Evolutionary conservation across 2,329 filamentous ascomycete species (phyloP).

Genomic region (Xylaria sp.): DNA sequence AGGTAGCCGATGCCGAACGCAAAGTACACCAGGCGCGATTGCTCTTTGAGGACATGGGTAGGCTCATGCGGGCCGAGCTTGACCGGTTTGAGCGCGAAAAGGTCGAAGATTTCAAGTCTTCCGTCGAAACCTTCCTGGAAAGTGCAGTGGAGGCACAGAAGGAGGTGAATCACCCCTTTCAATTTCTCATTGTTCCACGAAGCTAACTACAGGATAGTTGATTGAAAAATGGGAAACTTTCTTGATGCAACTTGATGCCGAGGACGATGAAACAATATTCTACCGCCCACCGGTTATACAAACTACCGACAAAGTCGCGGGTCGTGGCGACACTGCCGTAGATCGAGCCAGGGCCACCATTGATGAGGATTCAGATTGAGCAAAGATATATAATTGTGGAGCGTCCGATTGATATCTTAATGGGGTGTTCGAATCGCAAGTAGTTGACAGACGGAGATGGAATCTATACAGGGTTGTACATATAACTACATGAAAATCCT

Average conservation of each 20-base stretch:
- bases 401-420: slow-evolving; percentile 9
- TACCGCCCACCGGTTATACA: slow-evolving; percentile 71
- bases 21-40: slow-evolving; percentile 90
- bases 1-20: slow-evolving; percentile 93
- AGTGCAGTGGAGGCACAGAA: slow-evolving; percentile 98
- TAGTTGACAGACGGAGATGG: slow-evolving; percentile 18
- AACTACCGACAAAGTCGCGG: slow-evolving; percentile 57
- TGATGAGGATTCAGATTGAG: slow-evolving; percentile 69
- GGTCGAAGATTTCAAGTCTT: slow-evolving; percentile 98
- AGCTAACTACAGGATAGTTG: slow-evolving; percentile 53
- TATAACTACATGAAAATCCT: slow-evolving; percentile 39
- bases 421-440: slow-evolving; percentile 12
- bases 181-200: neutral
- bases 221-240: slow-evolving; percentile 98
- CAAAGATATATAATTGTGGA: slow-evolving; percentile 27
- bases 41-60: slow-evolving; percentile 96
- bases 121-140: slow-evolving; percentile 96
- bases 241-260: slow-evolving; percentile 92
- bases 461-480: slow-evolving; percentile 48
- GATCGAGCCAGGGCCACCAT: slow-evolving; percentile 68
- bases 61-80: slow-evolving; percentile 88
- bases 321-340: slow-evolving; percentile 66
- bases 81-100: slow-evolving; percentile 97
- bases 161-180: slow-evolving; percentile 72
- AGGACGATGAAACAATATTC: slow-evolving; percentile 81